These are phyloP conservation scores for Chaetomium fimeti DNA, from an alignment of 495 filamentous ascomycete species.

Conservation along the genomic window DNA sequence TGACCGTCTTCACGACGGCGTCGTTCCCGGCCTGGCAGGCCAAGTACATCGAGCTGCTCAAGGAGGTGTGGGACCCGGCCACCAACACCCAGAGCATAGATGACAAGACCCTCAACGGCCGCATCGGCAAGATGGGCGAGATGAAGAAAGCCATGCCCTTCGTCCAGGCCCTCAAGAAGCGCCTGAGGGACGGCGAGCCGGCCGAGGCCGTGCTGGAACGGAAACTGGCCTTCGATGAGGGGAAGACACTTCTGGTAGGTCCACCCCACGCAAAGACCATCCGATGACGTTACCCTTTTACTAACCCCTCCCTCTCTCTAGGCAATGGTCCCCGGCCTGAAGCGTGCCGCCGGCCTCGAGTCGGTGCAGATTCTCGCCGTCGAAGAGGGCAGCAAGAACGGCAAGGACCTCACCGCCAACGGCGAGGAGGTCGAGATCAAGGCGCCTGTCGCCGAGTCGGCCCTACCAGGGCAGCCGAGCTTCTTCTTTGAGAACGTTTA, in stretches of 20 bases:
- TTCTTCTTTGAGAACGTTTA: slow-evolving; percentile 75
- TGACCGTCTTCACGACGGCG: slow-evolving; percentile 80
- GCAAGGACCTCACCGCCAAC: slow-evolving; percentile 50
- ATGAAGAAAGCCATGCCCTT: slow-evolving; percentile 99
- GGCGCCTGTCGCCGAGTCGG: slow-evolving; percentile 59
- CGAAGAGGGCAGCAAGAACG: slow-evolving; percentile 67
- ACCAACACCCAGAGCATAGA: slow-evolving; percentile 54
- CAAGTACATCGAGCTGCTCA: slow-evolving; percentile 81
- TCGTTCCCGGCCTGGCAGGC: slow-evolving; percentile 86
- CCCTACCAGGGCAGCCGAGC: slow-evolving; percentile 74
- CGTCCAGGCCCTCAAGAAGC: slow-evolving; percentile 79
- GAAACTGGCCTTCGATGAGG: slow-evolving; percentile 83
- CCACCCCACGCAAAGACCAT: too few relatives aligned
- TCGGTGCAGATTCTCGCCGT: slow-evolving; percentile 63
- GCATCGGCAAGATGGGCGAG: slow-evolving; percentile 74
- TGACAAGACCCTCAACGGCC: slow-evolving; percentile 74
- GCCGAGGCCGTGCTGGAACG: slow-evolving; percentile 69
- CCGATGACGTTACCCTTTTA: too few relatives aligned
- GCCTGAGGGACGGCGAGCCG: slow-evolving; percentile 60
- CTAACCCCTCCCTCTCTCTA: background rate
- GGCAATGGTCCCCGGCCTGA: slow-evolving; percentile 45
- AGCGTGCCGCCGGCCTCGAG: slow-evolving; percentile 64
- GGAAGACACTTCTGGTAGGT: slow-evolving; percentile 59
- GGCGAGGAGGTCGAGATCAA: slow-evolving; percentile 56
- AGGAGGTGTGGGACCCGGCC: slow-evolving; percentile 51